These are phyloP conservation scores for Russula compacta DNA, from an alignment of 768 basidiomycete species.

Conservation along the genomic window DNA sequence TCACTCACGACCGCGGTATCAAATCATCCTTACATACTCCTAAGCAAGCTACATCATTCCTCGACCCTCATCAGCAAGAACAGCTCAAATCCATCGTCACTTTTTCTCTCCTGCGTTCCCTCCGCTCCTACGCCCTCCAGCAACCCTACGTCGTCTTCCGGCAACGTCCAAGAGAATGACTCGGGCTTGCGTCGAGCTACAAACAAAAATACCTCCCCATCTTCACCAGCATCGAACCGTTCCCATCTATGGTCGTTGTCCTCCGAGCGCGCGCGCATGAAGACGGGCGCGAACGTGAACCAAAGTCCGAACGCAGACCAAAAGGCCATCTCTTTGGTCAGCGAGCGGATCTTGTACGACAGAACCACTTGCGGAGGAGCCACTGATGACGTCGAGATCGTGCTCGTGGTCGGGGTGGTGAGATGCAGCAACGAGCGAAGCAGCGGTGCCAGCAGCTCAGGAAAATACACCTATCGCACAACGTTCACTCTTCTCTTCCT, in stretches of 20 bases:
- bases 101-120: conserved; percentile 36
- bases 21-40: too few species aligned
- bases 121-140: conserved; percentile 48
- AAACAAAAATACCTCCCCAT: conserved; percentile 45
- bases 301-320: conserved; percentile 76
- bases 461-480: conserved; percentile 66
- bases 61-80: conserved; percentile 39
- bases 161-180: conserved; percentile 50
- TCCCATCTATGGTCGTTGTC: conserved; percentile 21
- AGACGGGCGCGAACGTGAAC: conserved; percentile 56
- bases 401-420: conserved; percentile 28
- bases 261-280: conserved; percentile 23
- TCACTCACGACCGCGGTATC: too few species aligned
- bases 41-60: not conserved
- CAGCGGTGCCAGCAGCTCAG: conserved; percentile 68
- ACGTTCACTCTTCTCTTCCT: not conserved
- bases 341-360: conserved; percentile 69
- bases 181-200: conserved; percentile 46
- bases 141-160: conserved; percentile 44
- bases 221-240: conserved; percentile 16
- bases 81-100: conserved; percentile 66
- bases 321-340: conserved; percentile 63
- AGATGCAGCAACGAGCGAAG: conserved; percentile 66
- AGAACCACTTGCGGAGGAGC: conserved; percentile 39
- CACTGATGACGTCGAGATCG: not conserved